Percentiles rank a stretch among this genome's conserved stretches.
Conservation (phyloP, 75 land plant species). For the Isoetes taiwanensis region DNA sequence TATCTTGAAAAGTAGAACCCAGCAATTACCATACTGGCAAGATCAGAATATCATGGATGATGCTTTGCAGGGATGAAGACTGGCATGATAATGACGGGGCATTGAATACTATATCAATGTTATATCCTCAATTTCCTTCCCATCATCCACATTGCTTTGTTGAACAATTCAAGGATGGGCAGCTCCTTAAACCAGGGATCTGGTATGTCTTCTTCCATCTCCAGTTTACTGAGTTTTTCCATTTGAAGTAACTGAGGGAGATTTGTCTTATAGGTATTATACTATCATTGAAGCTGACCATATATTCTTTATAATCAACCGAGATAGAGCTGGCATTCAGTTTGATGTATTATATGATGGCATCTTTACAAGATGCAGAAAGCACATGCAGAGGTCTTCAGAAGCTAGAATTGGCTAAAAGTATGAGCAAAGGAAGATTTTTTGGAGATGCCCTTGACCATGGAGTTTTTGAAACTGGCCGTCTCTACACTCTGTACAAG, state of each 20-base stretch:
- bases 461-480: too few species aligned
- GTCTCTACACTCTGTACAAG: too few species aligned
- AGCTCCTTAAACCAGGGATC: constrained; percentile 65
- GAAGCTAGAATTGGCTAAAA: too few species aligned
- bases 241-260: too few species aligned
- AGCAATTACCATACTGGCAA: too few species aligned
- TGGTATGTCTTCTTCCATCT: too few species aligned
- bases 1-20: too few species aligned
- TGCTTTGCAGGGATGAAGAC: constrained; percentile 95
- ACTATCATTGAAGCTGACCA: constrained; percentile 86
- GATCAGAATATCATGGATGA: too few species aligned
- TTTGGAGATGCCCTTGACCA: too few species aligned
- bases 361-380: constrained; percentile 80
- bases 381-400: constrained; percentile 53
- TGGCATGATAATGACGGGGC: constrained; percentile 99
- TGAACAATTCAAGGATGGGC: constrained; percentile 46
- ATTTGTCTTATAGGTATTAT: constrained; percentile 93
- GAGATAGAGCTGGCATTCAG: constrained; percentile 90
- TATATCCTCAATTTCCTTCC: constrained; percentile 72
- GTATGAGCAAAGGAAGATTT: too few species aligned
- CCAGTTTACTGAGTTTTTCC: too few species aligned
- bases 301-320: constrained; percentile 59
- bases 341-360: constrained; percentile 78
- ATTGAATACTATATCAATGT: constrained; percentile 87
- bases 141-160: constrained; percentile 50